Evolutionary conservation across 805 yeast genomes (phyloP), one percentile per base, ranked within the genome.

Genomic region (Clavispora carvajalis): DNA sequence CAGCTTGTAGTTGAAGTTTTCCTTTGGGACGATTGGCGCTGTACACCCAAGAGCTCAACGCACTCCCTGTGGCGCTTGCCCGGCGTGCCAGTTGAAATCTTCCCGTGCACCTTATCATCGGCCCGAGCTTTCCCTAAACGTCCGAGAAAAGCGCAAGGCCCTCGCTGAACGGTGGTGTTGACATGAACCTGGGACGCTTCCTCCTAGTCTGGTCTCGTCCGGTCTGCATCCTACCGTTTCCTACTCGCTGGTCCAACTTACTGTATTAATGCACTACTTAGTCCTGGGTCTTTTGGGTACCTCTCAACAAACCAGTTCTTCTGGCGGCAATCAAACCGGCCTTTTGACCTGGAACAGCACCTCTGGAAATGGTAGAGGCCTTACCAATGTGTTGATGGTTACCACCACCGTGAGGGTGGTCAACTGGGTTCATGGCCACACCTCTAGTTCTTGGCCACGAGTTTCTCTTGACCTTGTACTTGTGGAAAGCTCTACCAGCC

Each of bases 391-490:
- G 98, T 82, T 91, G 98, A 78, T 91, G 98, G 96, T 90, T 90
- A 91, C 99, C 99, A 91, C 99, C 98, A 87, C 99, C 99, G 76
- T 91, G 99, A 74, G 99, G 99, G 82, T 91, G 99, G 74, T 91
- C 99, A 74, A 91, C 99, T 75, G 98, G 98, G 81, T 91, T 91
- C 99, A 93, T 91, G 73, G 99, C 99, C 72, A 91, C 98, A 91
- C 98, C 99, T 82, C 98, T 89, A 69, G 98, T 93, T 86, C 88
- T 90, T 78, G 99, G 99, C 98, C 98, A 93, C 58, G 96, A 88
- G 95, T 93, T 89, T 80, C 98, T 83, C 95, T 93, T 93, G 67
- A 90, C 95, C 78, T 76, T 90, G 93, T 85, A 90, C 82, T 91
- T 91, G 90, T 91, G 96, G 96, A 83, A 91, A 58, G 99, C 99